Percentiles rank a stretch among this genome's conserved stretches.
These are phyloP conservation scores for Pythium brachiatum DNA, from an alignment of 352 stramenopile genomes.

Conservation along the genomic window DNA sequence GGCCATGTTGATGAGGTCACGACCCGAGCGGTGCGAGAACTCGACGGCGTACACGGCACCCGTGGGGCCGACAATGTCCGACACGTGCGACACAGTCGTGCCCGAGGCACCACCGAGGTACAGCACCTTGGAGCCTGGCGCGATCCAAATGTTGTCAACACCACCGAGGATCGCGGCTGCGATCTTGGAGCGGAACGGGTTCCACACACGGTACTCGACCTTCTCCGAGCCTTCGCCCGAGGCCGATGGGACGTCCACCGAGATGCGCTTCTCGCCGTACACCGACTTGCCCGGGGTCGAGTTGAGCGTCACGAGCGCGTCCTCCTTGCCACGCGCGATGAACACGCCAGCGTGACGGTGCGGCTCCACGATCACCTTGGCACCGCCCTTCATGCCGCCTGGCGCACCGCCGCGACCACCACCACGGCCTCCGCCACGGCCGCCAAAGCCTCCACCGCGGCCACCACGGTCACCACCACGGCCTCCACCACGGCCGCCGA, in stretches of 20 bases:
- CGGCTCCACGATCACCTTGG: conserved; percentile 97
- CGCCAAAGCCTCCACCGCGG: conserved; percentile 27
- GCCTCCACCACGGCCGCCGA: conserved; percentile 13
- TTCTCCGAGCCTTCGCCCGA: conserved; percentile 92
- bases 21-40: conserved; percentile 98
- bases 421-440: conserved; percentile 39
- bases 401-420: conserved; percentile 62
- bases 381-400: conserved; percentile 92
- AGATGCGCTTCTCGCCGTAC: conserved; percentile 99
- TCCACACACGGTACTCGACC: conserved; percentile 99
- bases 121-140: conserved; percentile 96
- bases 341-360: conserved; percentile 99
- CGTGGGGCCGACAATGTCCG: conserved; percentile 97
- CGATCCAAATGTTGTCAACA: conserved; percentile 99
- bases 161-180: conserved; percentile 98
- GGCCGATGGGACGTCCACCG: conserved; percentile 93
- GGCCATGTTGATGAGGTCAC: conserved; percentile 99
- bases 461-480: conserved; percentile 14
- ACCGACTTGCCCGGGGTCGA: conserved; percentile 98
- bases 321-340: conserved; percentile 98
- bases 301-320: conserved; percentile 98
- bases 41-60: conserved; percentile 99
- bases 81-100: conserved; percentile 99
- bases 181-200: conserved; percentile 99
- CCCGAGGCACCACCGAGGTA: conserved; percentile 98